Evolutionary conservation across 2,329 filamentous ascomycete genomes (phyloP).

Genomic region (Penicillium sp.): DNA sequence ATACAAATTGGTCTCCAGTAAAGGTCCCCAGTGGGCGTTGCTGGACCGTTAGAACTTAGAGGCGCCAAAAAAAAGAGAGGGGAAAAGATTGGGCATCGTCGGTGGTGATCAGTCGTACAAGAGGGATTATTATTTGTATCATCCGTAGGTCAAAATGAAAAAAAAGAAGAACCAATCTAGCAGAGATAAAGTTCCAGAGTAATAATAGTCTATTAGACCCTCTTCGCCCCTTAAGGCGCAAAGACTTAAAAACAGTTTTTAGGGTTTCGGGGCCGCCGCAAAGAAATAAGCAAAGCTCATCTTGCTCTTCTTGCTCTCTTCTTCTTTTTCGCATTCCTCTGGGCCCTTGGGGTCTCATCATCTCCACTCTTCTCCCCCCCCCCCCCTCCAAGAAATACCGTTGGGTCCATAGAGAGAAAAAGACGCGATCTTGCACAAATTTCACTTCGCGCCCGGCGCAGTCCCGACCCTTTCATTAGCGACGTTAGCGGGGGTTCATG

Average conservation of each 20-base stretch:
- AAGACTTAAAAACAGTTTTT: background rate
- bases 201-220: constrained; percentile 7
- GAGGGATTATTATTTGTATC: background rate
- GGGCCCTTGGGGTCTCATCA: background rate
- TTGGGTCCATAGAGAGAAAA: background rate
- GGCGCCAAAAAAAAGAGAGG: background rate
- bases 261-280: constrained; percentile 11
- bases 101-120: constrained; percentile 11
- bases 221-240: constrained; percentile 1
- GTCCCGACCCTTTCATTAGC: constrained; percentile 25
- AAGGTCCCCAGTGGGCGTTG: constrained; percentile 6
- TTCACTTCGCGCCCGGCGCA: constrained; percentile 13
- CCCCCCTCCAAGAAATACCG: background rate
- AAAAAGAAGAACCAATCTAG: background rate
- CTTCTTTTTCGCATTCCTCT: background rate
- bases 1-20: background rate
- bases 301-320: background rate
- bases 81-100: constrained; percentile 33
- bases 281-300: constrained; percentile 1
- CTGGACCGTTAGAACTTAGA: background rate
- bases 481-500: constrained; percentile 25
- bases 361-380: background rate
- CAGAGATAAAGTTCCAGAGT: constrained; percentile 15
- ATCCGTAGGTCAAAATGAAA: too few species aligned
- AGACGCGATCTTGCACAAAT: background rate